These are phyloP conservation scores for Microcyclosporella mali DNA, from an alignment of 2,329 filamentous ascomycete genomes.

Conservation along the genomic window DNA sequence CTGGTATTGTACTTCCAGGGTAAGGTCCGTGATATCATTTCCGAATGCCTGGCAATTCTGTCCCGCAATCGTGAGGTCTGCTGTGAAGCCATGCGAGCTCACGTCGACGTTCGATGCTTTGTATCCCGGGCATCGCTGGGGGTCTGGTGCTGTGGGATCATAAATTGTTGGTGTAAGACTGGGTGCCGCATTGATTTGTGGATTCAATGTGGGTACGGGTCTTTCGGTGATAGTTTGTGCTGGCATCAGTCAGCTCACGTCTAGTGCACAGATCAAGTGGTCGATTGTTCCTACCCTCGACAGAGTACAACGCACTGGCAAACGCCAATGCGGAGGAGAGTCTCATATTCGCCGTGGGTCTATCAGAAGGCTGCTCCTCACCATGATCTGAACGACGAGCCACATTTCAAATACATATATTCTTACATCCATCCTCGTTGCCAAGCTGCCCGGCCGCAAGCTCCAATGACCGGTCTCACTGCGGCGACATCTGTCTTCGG, in stretches of 20 bases:
- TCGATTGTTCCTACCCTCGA: no score
- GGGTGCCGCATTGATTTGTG: conserved; percentile 24
- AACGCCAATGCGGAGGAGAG: no score
- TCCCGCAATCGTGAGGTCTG: conserved; percentile 23
- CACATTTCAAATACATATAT: no score
- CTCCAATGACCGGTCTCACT: no score
- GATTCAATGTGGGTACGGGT: conserved; percentile 14
- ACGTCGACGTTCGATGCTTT: conserved; percentile 17
- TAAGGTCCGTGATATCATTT: conserved; percentile 22
- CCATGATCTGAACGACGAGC: no score
- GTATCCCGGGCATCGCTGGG: conserved; percentile 26
- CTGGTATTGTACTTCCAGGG: conserved; percentile 22
- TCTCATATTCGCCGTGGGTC: no score
- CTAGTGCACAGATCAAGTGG: no score
- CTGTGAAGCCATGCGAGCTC: conserved; percentile 19
- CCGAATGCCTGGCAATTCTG: conserved; percentile 22
- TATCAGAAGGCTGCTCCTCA: no score
- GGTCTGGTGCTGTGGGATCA: conserved; percentile 20
- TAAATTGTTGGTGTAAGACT: conserved; percentile 22
- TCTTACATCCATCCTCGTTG: no score
- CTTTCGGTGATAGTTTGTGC: conserved; percentile 11
- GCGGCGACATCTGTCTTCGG: no score
- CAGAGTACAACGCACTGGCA: no score
- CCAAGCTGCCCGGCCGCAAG: no score
- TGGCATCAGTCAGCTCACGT: background rate